These are phyloP conservation scores for Thelonectria discophora DNA, from an alignment of 2,329 filamentous ascomycete species.

Conservation along the genomic window DNA sequence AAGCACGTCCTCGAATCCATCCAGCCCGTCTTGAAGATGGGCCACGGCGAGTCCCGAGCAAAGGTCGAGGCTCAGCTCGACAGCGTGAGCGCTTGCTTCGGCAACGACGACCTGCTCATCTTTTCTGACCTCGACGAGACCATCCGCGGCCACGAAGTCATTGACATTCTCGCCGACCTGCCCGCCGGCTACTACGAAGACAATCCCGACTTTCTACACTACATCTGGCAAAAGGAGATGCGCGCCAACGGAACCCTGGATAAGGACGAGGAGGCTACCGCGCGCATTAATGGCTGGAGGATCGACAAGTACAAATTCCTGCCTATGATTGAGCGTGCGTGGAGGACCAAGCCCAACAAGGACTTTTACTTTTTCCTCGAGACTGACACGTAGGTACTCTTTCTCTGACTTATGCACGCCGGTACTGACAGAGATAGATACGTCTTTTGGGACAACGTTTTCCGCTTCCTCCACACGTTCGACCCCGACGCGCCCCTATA, in stretches of 20 bases:
- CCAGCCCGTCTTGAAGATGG: conserved; percentile 48
- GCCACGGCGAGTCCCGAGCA: conserved; percentile 42
- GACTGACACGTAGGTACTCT: conserved; percentile 58
- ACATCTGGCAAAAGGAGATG: conserved; percentile 52
- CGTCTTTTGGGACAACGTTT: conserved; percentile 52
- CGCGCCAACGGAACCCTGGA: conserved; percentile 46
- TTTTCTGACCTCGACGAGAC: conserved; percentile 61
- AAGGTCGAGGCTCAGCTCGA: conserved; percentile 55
- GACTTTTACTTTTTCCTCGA: conserved; percentile 67
- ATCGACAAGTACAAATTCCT: conserved; percentile 68
- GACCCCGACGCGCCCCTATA: conserved; percentile 56
- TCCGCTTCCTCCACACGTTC: conserved; percentile 59
- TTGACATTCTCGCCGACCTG: conserved; percentile 58
- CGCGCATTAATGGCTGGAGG: conserved; percentile 56
- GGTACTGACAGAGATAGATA: conserved; percentile 37
- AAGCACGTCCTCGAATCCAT: conserved; percentile 44
- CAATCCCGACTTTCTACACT: conserved; percentile 51
- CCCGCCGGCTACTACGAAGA: conserved; percentile 50
- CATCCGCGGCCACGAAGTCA: conserved; percentile 52
- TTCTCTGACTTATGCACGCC: not conserved
- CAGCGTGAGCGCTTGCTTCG: conserved; percentile 62
- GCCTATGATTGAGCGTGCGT: conserved; percentile 62
- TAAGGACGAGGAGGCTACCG: conserved; percentile 41
- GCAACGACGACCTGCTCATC: conserved; percentile 52
- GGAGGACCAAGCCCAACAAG: conserved; percentile 55